Evolutionary conservation across 352 stramenopile species (phyloP).

Genomic region (Phytopythium montanum): DNA sequence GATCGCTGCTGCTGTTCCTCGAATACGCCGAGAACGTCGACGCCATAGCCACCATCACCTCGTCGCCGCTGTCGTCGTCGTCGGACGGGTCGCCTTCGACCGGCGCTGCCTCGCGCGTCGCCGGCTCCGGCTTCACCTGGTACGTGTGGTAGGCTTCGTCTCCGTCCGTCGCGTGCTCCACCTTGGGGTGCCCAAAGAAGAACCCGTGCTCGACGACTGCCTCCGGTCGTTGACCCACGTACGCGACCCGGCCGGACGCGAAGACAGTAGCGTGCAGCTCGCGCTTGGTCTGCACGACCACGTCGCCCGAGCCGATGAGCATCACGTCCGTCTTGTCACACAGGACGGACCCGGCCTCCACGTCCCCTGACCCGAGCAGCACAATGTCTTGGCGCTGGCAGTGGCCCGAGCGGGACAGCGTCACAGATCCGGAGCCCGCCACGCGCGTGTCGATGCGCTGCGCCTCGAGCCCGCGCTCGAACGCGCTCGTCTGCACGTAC

Average conservation of each 20-base stretch:
- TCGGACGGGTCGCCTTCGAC: neutral
- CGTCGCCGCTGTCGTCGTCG: neutral
- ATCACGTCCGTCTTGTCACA: conserved; percentile 34
- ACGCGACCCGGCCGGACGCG: conserved; percentile 32
- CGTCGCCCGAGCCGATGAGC: conserved; percentile 36
- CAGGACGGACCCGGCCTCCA: conserved; percentile 39
- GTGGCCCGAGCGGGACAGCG: conserved; percentile 28
- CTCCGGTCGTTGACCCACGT: conserved; percentile 27
- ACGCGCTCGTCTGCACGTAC: conserved; percentile 19
- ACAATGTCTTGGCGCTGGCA: conserved; percentile 26
- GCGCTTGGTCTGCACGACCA: conserved; percentile 35
- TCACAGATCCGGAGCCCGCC: conserved; percentile 28
- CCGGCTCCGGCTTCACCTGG: conserved; percentile 1
- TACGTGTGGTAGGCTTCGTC: conserved; percentile 15
- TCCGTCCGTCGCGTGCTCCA: conserved; percentile 3
- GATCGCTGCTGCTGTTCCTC: neutral
- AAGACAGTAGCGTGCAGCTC: conserved; percentile 22
- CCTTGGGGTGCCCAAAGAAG: conserved; percentile 11
- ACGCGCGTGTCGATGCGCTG: conserved; percentile 20
- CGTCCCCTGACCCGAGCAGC: conserved; percentile 27
- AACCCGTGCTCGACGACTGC: conserved; percentile 23
- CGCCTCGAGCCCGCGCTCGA: conserved; percentile 10
- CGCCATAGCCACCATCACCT: neutral
- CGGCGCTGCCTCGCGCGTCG: conserved; percentile 9
- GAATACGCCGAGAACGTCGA: conserved; percentile 1